Base-by-base conservation (phyloP, 768 basidiomycete genomes). In the Hericium rajendrae region DNA sequence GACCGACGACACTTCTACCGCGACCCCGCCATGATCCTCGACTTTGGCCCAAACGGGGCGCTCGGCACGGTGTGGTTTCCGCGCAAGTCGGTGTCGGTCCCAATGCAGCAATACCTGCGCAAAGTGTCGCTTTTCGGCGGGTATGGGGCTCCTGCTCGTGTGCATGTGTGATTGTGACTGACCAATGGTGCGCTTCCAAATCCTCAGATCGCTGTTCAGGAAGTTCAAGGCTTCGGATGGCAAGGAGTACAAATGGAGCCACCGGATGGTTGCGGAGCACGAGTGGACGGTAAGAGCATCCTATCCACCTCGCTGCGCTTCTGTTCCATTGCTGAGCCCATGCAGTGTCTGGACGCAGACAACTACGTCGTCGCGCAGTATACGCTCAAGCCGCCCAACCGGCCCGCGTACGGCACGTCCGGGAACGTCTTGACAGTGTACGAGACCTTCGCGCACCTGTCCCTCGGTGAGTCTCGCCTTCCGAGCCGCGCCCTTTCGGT, bases 151-250 rank as follows among this genome's bases (percentile, higher is more conserved):
- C 52, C 53, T 60, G 38, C 32, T 50, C 41, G 56, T 15, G 48
- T 28, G 55, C 32, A 39, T 6, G 41, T 54, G 59, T 51, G 52
- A 46, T 51, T 46, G 24, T 15, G 15, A n/a, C 48, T 60, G 46
- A 60, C 11, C 5, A 16, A 48, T 38, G 16, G 24, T 26, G 22
- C 26, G 49, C 24, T 51, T 26, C 16, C 18, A 18, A 46, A 20
- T 48, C 22, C 39, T 54, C 60, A 88, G 87, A 53, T 85, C 87
- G 9, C 70, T 87, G 59, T 79, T 79, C 48, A 71, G 87, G 48
- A 87, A 85, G 68, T 90, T 89, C 61, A 71, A 68, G 50, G 86
- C 77, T 15, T 82, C 82, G 41, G 85, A 88, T 66, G 85, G 85
- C 38, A 74, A 74, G 26, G 86, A 88, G 64, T 88, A 88, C 62